Evolutionary conservation across 139 green algal species (phyloP).

Genomic region (Coelastrella sp.): DNA sequence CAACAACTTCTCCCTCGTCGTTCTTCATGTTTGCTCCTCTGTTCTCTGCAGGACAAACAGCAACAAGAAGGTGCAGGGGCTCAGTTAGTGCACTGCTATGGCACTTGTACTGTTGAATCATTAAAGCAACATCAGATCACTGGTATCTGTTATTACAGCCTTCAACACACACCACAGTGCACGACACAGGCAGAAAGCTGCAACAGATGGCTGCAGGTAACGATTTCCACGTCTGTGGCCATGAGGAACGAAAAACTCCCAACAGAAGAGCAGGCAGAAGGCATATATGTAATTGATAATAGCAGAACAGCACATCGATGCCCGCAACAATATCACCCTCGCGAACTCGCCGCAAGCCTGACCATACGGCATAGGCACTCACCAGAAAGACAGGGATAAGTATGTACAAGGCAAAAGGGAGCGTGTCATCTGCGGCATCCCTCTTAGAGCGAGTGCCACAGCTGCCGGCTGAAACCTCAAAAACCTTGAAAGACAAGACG

Average conservation of each 20-base stretch:
- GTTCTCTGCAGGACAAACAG: neutral
- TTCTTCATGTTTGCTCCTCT: constrained; percentile 39
- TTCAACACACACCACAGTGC: too few species aligned
- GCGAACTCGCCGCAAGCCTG: too few species aligned
- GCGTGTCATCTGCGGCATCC: neutral
- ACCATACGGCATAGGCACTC: too few species aligned
- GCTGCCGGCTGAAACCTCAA: neutral
- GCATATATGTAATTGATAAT: too few species aligned
- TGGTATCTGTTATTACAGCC: too few species aligned
- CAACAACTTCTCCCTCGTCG: constrained; percentile 79
- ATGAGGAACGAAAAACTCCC: too few species aligned
- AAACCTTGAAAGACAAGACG: neutral
- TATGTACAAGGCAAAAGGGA: neutral
- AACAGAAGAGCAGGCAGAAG: too few species aligned
- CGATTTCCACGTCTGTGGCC: neutral
- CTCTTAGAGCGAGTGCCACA: neutral
- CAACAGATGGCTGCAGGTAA: neutral
- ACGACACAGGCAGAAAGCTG: neutral
- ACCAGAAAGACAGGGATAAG: constrained; percentile 4
- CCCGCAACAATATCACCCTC: too few species aligned
- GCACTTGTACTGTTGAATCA: too few species aligned
- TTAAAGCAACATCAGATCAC: too few species aligned
- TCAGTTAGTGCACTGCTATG: too few species aligned
- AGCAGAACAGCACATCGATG: neutral
- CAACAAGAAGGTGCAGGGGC: too few species aligned